Conservation (phyloP, 116 monocot species). For the Papilionanthe hybrid region DNA sequence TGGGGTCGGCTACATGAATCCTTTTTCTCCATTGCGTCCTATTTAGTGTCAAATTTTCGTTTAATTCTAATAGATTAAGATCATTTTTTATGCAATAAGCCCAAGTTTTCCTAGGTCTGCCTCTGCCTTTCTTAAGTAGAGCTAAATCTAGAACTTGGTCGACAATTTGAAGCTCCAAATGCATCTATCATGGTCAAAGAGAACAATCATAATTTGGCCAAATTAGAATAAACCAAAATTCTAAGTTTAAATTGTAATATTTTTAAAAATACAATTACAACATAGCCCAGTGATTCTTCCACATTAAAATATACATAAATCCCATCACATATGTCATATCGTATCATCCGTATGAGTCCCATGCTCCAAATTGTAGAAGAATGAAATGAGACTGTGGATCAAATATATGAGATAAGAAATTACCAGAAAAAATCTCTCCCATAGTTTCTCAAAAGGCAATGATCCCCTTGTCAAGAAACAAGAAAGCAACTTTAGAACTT, state of each 20-base stretch:
- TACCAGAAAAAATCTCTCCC: slow-evolving; percentile 67
- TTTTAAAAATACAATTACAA: not conserved
- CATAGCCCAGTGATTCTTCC: not conserved
- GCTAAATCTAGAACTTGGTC: too few species aligned
- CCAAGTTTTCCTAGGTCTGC: too few species aligned
- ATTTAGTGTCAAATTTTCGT: too few species aligned
- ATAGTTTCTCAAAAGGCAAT: slow-evolving; percentile 52
- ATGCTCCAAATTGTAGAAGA: not conserved
- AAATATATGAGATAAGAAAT: not conserved
- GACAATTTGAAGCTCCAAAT: not conserved
- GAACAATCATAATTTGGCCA: not conserved
- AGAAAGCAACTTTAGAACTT: slow-evolving; percentile 55
- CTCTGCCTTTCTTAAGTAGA: too few species aligned
- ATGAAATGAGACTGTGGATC: not conserved
- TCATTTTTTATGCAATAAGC: too few species aligned
- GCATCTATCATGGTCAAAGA: not conserved
- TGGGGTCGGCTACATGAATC: too few species aligned
- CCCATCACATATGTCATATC: not conserved
- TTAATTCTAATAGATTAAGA: too few species aligned
- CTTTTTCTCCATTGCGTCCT: too few species aligned
- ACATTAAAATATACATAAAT: not conserved
- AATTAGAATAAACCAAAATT: not conserved
- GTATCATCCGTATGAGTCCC: not conserved
- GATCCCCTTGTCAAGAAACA: slow-evolving; percentile 59
- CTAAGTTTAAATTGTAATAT: not conserved